Base-by-base conservation (phyloP, 2,329 filamentous ascomycete species). In the Byssothecium circinans region DNA sequence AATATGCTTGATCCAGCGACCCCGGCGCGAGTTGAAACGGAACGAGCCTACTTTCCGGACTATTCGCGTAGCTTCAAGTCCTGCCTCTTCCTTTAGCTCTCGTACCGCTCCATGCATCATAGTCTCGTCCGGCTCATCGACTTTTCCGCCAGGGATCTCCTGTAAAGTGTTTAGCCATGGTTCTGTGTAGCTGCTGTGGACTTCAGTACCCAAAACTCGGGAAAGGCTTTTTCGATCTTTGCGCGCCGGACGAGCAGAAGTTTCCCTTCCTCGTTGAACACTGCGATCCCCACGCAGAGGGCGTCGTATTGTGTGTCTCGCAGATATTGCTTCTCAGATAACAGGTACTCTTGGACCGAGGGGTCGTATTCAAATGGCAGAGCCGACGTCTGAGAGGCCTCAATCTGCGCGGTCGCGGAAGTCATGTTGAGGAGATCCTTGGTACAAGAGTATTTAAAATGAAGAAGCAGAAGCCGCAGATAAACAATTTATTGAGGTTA, bases 71-170 rank as follows among this genome's bases (percentile, higher is more conserved):
- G 78, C 74, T 35, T 65, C 65, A 18, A 82, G 61, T 0, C 78
- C 79, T 0, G 75, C 75, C 56, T 82, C 79, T 58, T 82, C 79
- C 34, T 73, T 70, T 10, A 80, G 62, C 53, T 81, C 79, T 7
- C 79, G 72, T 8, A 69, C 78, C 2, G 75, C 74, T 1, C 73
- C 74, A 41, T 78, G 74, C 1, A 81, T 60, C 27, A 82, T 66
- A 0, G 74, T 78, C 12, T 66, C 57, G 48, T 82, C 79, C 0
- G 62, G 63, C 10, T 65, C 56, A 30, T 81, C 79, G 22, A 70
- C 69, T 11, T 72, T 73, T 2, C 80, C 80, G 6, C 79, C 78
- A 2, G 80, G 78, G 1, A 77, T 68, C 53, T 82, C 80, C 78
- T 78, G 25, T 10, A 29, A 3, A 20, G 19, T 17, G 4, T 33